Conservation (phyloP, 345 rosid genomes). For the Dimocarpus longan region DNA sequence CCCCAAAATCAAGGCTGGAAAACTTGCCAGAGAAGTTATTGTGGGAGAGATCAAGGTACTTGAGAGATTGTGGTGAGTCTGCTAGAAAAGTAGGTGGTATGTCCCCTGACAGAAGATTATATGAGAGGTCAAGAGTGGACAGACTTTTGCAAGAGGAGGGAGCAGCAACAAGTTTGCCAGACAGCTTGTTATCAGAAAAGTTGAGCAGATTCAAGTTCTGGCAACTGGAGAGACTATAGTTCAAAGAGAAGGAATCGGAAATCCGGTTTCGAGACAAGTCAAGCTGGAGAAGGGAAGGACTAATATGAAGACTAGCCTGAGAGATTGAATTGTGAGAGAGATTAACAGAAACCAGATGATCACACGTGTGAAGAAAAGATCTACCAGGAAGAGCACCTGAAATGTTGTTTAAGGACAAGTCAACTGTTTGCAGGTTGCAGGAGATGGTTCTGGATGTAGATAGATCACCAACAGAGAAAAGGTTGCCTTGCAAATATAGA, state of each 20-base stretch:
- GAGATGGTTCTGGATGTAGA: conserved; percentile 30
- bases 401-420: conserved; percentile 68
- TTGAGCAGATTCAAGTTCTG: conserved; percentile 65
- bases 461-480: conserved; percentile 53
- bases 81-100: conserved; percentile 49
- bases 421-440: conserved; percentile 60
- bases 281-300: conserved; percentile 53
- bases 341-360: conserved; percentile 41
- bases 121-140: conserved; percentile 67
- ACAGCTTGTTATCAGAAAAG: conserved; percentile 63
- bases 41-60: conserved; percentile 63
- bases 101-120: conserved; percentile 62
- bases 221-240: conserved; percentile 51
- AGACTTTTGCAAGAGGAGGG: conserved; percentile 51
- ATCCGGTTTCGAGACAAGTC: conserved; percentile 58
- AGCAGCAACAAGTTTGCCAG: conserved; percentile 45
- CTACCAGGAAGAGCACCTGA: conserved; percentile 44
- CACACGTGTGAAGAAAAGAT: conserved; percentile 48
- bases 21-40: conserved; percentile 75
- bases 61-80: conserved; percentile 49
- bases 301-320: conserved; percentile 48
- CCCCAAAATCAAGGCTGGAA: conserved; percentile 56
- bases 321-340: conserved; percentile 60
- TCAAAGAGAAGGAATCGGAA: conserved; percentile 48
- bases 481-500: conserved; percentile 55